phyloP scores from a whole-genome alignment of 75 land plant genomes.

The Pinus taeda region DNA sequence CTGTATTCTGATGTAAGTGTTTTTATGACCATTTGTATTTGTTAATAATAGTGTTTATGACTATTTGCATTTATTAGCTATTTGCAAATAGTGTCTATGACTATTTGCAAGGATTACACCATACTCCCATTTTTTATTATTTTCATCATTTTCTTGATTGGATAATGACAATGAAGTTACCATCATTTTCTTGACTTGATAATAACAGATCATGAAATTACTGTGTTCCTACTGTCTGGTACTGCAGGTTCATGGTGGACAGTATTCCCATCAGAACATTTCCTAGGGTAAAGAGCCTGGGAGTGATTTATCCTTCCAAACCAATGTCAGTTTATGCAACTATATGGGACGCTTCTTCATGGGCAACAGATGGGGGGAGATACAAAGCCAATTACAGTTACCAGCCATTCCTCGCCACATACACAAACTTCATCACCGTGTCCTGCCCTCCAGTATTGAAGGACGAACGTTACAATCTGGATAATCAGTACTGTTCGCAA shows the following conservation, averaged over 20 bases:
- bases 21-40: no score
- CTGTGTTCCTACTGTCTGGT: slow-evolving; percentile 15
- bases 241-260: slow-evolving; percentile 13
- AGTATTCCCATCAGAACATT: slow-evolving; percentile 3
- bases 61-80: no score
- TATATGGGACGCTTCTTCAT: slow-evolving; percentile 52
- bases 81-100: no score
- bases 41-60: no score
- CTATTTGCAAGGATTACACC: no score
- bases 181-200: no score
- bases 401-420: slow-evolving; percentile 37
- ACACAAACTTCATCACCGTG: slow-evolving; percentile 24
- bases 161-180: no score
- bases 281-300: slow-evolving; percentile 1
- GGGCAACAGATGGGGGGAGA: slow-evolving; percentile 50
- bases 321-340: slow-evolving; percentile 45
- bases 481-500: neutral
- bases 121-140: no score
- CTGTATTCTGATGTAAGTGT: no score
- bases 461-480: neutral
- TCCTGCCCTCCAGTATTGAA: slow-evolving; percentile 19
- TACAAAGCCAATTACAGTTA: slow-evolving; percentile 34
- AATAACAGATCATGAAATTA: no score
- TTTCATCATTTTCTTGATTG: no score
- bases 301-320: neutral